Conservation (phyloP, 1,284 basidiomycete species). For the Filobasidium uniguttulatum region DNA sequence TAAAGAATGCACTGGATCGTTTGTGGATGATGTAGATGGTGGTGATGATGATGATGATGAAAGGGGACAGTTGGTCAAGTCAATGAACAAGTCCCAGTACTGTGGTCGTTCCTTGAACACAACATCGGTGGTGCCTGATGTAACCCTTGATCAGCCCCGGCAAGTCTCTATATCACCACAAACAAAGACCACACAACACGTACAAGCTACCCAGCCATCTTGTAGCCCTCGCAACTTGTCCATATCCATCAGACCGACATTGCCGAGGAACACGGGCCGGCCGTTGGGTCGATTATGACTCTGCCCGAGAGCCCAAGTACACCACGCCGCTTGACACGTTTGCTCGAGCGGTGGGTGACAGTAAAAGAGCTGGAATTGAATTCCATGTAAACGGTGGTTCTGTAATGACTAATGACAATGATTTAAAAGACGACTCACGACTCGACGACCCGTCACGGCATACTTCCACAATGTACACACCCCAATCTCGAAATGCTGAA, state of each 20-base stretch:
- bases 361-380: slow-evolving; percentile 13
- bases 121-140: slow-evolving; percentile 15
- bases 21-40: too few relatives aligned
- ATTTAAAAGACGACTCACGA: slow-evolving; percentile 4
- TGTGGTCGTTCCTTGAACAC: slow-evolving; percentile 13
- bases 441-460: slow-evolving; percentile 6
- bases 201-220: slow-evolving; percentile 15
- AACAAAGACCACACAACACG: too few relatives aligned
- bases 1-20: neutral
- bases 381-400: too few relatives aligned
- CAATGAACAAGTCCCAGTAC: slow-evolving; percentile 14
- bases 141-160: neutral
- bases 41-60: too few relatives aligned
- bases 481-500: slow-evolving; percentile 4
- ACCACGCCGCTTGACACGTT: slow-evolving; percentile 13
- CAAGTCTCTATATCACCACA: neutral
- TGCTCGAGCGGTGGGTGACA: slow-evolving; percentile 11
- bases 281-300: neutral
- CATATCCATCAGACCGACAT: slow-evolving; percentile 14
- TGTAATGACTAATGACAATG: neutral
- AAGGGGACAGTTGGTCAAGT: slow-evolving; percentile 1
- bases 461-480: slow-evolving; percentile 14
- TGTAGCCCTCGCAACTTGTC: slow-evolving; percentile 1
- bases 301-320: slow-evolving; percentile 9
- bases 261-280: slow-evolving; percentile 7